A percentile compares a stretch with the other conserved stretches of the same genome.
Conservation (phyloP, 1,284 basidiomycete species). For the Vanrija sp. region DNA sequence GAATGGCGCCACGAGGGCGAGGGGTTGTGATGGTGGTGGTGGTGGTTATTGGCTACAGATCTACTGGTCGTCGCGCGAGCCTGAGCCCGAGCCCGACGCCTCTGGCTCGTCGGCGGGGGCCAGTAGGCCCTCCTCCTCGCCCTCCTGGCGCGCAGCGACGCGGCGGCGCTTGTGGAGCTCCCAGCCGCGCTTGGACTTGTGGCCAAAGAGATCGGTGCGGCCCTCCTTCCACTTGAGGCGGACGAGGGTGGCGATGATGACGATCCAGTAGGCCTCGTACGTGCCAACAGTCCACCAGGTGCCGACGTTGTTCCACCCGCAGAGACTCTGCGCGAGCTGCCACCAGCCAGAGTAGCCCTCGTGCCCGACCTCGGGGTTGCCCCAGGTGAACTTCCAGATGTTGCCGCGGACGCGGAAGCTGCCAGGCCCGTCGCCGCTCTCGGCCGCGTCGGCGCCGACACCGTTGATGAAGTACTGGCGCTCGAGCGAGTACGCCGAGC, state of each 20-base stretch:
- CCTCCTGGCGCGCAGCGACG: conserved; percentile 16
- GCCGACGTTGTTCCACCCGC: conserved; percentile 46
- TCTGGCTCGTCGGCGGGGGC: background rate
- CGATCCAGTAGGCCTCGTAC: conserved; percentile 71
- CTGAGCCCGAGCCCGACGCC: background rate
- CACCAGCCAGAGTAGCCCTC: conserved; percentile 46
- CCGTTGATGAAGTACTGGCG: conserved; percentile 60
- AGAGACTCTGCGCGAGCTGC: conserved; percentile 23
- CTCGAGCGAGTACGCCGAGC: conserved; percentile 65
- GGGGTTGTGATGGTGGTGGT: too few relatives aligned
- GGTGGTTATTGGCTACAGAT: too few relatives aligned
- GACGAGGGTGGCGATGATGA: conserved; percentile 59
- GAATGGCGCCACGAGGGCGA: too few relatives aligned
- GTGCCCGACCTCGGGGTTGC: conserved; percentile 60
- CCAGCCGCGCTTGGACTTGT: conserved; percentile 18
- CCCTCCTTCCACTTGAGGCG: conserved; percentile 60
- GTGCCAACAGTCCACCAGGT: conserved; percentile 59
- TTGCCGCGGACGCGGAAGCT: conserved; percentile 69
- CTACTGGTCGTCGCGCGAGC: background rate
- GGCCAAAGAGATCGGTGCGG: conserved; percentile 36
- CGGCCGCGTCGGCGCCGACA: conserved; percentile 68
- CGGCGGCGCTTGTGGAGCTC: conserved; percentile 21
- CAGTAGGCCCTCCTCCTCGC: conserved; percentile 21
- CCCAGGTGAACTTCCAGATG: conserved; percentile 81
- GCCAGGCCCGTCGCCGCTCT: conserved; percentile 74